Conservation (phyloP, 306 rosid genomes). For the Lathyrus aphaca region DNA sequence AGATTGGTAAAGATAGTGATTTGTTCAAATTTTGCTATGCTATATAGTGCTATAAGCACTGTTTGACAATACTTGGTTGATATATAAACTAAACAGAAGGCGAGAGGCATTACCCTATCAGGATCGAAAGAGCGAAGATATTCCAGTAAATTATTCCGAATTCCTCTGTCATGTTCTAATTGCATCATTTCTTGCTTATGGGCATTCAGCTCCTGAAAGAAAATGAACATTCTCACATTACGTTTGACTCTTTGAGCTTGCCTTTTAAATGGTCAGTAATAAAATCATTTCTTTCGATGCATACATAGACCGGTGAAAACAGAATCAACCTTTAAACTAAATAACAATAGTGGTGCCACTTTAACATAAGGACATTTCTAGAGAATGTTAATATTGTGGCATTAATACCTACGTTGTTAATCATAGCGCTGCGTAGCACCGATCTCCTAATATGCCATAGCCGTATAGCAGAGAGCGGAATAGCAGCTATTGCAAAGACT, state of each 20-base stretch:
- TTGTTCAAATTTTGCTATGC: background rate
- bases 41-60: background rate
- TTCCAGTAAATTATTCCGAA: constrained; percentile 74
- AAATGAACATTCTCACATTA: constrained; percentile 33
- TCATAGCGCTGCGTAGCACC: too few species aligned
- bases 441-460: too few species aligned
- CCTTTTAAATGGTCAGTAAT: constrained; percentile 32
- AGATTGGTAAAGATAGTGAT: background rate
- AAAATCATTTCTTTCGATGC: constrained; percentile 22
- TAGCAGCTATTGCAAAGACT: too few species aligned
- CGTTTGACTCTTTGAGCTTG: constrained; percentile 23
- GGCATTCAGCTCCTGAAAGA: constrained; percentile 77
- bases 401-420: background rate
- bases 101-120: constrained; percentile 63
- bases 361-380: background rate
- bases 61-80: background rate
- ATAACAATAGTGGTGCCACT: constrained; percentile 4
- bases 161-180: constrained; percentile 65
- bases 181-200: constrained; percentile 65
- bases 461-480: too few species aligned
- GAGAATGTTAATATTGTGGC: background rate
- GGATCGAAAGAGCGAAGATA: constrained; percentile 89
- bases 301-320: constrained; percentile 16
- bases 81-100: constrained; percentile 18
- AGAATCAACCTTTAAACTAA: constrained; percentile 26